Evolutionary conservation across 1,284 basidiomycete species (phyloP), one percentile per base, ranked within the genome.

Genomic region (Anthracocystis panici-leucophaei): DNA sequence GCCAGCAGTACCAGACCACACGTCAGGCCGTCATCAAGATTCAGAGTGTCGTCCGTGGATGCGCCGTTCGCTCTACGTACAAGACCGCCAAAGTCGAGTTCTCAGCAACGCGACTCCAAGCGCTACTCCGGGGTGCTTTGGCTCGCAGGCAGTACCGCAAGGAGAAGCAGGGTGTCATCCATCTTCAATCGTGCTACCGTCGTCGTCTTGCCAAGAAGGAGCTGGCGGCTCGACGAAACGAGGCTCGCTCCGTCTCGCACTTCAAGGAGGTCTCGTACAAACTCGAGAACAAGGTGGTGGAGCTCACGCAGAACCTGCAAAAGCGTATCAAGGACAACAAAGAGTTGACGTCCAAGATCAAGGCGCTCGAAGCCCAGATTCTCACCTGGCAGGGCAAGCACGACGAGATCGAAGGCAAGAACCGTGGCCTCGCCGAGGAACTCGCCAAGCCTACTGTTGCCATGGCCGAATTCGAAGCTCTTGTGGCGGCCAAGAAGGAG

Each of bases 251-350:
- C 0, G 96, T 96, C 33, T 92, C 92, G 77, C 97, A 97, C 86
- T 97, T 97, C 90, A 97, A 99, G 87, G 97, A 99, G 87, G 97
- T 97, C 76, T 98, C 97, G 0, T 99, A 98, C 86, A 91, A 91
- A 80, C 89, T 99, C 68, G 97, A 99, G 88, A 99, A 99, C 89
- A 99, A 99, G 88, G 97, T 99, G 52, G 94, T 99, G 66, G 96
- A 99, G 85, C 92, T 99, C 78, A 99, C 97, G 0, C 97, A 99
- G 85, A 91, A 88, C n/a, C 89, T 99, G 18, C 97, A 99, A 86
- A 92, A 90, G 84, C 91, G 96, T 44, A 95, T 92, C 10, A 90
- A 90, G 73, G 96, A 99, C 87, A 96, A 94, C 88, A 96, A 94
- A 87, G 91, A 91, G 68, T 88, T 99, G 42, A 91, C 92, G 75